These are phyloP conservation scores for Apiospora sp. DNA, from an alignment of 2,329 filamentous ascomycete genomes.

Conservation along the genomic window DNA sequence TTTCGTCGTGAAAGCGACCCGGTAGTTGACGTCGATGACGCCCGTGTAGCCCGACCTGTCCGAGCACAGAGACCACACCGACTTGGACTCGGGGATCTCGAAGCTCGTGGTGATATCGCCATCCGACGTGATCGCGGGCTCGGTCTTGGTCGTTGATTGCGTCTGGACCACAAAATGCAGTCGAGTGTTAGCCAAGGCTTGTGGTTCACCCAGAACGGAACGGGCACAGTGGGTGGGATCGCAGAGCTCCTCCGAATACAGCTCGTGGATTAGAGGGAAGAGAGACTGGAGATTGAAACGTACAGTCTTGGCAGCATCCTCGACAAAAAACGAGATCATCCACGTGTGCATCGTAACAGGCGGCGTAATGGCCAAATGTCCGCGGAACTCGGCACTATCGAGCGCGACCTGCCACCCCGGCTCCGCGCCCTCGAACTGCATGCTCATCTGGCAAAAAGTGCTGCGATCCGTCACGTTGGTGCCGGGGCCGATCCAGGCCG, in stretches of 20 bases:
- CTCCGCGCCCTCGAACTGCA: slow-evolving; percentile 3
- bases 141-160: background rate
- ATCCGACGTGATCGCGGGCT: background rate
- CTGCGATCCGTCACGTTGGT: slow-evolving; percentile 8
- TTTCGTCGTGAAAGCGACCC: slow-evolving; percentile 2
- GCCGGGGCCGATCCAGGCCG: slow-evolving; percentile 3
- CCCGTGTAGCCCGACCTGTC: slow-evolving; percentile 8
- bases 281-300: no score
- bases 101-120: background rate
- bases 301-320: background rate
- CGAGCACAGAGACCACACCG: slow-evolving; percentile 12
- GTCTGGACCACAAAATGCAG: background rate
- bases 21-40: background rate
- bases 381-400: background rate
- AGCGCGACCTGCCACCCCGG: background rate
- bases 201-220: no score
- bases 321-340: slow-evolving; percentile 7
- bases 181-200: background rate
- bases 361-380: background rate
- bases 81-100: background rate
- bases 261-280: no score
- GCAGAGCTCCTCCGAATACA: no score
- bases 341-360: background rate
- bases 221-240: no score
- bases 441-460: slow-evolving; percentile 16